Evolutionary conservation across 805 yeast genomes (phyloP), one percentile per base, ranked within the genome.

Genomic region (Starmerella floricola): DNA sequence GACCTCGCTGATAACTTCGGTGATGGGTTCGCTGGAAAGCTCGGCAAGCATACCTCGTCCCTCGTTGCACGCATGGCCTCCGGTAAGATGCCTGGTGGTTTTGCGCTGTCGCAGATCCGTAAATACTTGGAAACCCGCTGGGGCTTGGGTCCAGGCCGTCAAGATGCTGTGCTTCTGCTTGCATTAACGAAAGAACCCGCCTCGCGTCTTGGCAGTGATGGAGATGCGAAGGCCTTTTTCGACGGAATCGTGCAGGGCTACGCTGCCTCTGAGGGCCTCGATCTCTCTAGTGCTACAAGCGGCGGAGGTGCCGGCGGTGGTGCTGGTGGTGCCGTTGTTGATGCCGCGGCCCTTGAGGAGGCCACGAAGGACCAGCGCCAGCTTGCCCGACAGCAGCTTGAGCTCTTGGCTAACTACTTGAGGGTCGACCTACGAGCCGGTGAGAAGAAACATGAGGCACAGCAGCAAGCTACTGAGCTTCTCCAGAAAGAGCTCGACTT

Each of bases 1-100:
- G 99, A 91, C 65, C 76, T 91, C 62, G 96, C 97, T 37, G 97
- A 85, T 60, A 78, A 75, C 56, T 84, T 91, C 75, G 95, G 88
- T 68, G 95, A 85, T 51, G 69, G 87, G 21, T 91, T 85, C 70
- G 61, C 67, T 52, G 97, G 97, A 54, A 72, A 76, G 51, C 74
- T 91, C 53, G 99, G 99, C 62, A 91, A 91, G 64, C 94, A 87
- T 58, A 80, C 97, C 2, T 67, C 86, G 30, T 80, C 95, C 23
- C 73, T 91, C 57, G 71, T 88, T 50, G 83, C 94, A 49, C 79
- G 96, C 67, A 72, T 91, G 59, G 81, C 87, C 70, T 78, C 97
- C 10, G 80, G 96, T 23, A 91, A 91, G 70, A 91, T 91, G 97
- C 97, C 99, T 41, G 99, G 99, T 73, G 99, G 99, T 17, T 91